Percentiles rank a stretch among this genome's conserved stretches.
phyloP scores from a whole-genome alignment of 2,329 filamentous ascomycete genomes.

The Venturia aucupariae region DNA sequence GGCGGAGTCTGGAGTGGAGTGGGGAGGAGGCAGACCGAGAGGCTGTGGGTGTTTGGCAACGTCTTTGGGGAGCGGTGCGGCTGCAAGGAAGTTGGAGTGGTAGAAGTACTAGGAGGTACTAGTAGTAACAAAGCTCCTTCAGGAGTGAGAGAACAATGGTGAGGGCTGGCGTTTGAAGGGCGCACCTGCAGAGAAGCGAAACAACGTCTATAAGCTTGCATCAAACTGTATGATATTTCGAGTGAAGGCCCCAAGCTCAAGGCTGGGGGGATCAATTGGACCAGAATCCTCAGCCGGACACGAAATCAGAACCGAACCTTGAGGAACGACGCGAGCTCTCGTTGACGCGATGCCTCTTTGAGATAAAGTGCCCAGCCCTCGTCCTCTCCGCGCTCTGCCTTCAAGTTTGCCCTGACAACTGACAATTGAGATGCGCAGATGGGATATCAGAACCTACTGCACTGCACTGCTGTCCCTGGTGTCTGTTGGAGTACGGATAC shows the following conservation, averaged over 20 bases:
- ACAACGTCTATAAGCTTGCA: neutral
- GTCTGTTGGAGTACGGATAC: neutral
- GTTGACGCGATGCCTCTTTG: neutral
- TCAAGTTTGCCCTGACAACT: neutral
- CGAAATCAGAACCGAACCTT: neutral
- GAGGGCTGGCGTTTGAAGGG: slow-evolving; percentile 5
- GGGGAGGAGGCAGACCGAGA: neutral
- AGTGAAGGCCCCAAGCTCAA: neutral
- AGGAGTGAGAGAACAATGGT: neutral
- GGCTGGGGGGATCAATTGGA: neutral
- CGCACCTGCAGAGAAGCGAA: neutral
- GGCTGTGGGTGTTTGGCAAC: neutral
- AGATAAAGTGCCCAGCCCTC: neutral
- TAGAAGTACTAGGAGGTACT: too few relatives aligned
- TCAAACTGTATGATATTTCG: neutral
- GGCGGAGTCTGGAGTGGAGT: neutral
- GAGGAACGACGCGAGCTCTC: neutral
- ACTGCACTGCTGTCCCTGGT: too few relatives aligned
- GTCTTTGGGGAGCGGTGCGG: neutral
- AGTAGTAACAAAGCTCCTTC: neutral
- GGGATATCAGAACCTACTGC: too few relatives aligned
- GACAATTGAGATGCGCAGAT: too few relatives aligned
- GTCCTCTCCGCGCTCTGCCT: neutral
- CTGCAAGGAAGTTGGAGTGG: slow-evolving; percentile 2
- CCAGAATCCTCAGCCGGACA: neutral